Evolutionary conservation across 2,329 filamentous ascomycete species (phyloP).

Genomic region (Colletotrichum theobromicola): DNA sequence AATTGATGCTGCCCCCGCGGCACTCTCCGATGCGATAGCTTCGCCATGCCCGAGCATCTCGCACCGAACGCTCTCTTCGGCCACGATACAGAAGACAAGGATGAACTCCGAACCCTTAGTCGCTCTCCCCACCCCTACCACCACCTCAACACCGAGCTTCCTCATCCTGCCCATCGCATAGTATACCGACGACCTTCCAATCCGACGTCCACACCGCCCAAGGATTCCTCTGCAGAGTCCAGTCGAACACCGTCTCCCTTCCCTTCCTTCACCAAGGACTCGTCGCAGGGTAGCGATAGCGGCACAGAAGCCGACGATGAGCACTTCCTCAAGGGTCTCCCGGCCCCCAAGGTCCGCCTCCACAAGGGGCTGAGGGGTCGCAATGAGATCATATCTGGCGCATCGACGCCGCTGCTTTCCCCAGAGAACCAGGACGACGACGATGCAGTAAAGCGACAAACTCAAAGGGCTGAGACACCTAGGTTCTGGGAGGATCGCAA

Average conservation of each 20-base stretch:
- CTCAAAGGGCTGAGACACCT: background rate
- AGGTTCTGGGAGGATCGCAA: conserved; percentile 28
- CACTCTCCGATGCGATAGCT: conserved; percentile 26
- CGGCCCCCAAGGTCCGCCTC: conserved; percentile 73
- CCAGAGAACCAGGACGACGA: conserved; percentile 49
- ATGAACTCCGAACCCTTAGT: conserved; percentile 53
- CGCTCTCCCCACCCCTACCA: conserved; percentile 74
- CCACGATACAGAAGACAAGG: conserved; percentile 39
- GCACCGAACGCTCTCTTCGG: conserved; percentile 36
- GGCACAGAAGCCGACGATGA: conserved; percentile 97
- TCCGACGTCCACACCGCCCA: conserved; percentile 7
- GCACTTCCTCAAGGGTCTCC: conserved; percentile 83
- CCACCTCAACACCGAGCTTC: conserved; percentile 61
- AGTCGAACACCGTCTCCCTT: conserved; percentile 25
- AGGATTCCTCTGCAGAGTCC: conserved; percentile 25
- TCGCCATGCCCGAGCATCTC: conserved; percentile 54
- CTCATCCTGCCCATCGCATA: conserved; percentile 50
- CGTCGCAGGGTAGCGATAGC: conserved; percentile 78
- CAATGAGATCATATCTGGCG: conserved; percentile 58
- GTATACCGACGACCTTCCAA: conserved; percentile 25
- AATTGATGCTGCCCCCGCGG: conserved; percentile 1
- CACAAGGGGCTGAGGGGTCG: conserved; percentile 79
- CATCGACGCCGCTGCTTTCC: conserved; percentile 60
- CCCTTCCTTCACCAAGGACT: conserved; percentile 51
- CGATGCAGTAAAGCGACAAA: conserved; percentile 10